Conservation (phyloP, 768 basidiomycete genomes). For the Tylopilus felleus region DNA sequence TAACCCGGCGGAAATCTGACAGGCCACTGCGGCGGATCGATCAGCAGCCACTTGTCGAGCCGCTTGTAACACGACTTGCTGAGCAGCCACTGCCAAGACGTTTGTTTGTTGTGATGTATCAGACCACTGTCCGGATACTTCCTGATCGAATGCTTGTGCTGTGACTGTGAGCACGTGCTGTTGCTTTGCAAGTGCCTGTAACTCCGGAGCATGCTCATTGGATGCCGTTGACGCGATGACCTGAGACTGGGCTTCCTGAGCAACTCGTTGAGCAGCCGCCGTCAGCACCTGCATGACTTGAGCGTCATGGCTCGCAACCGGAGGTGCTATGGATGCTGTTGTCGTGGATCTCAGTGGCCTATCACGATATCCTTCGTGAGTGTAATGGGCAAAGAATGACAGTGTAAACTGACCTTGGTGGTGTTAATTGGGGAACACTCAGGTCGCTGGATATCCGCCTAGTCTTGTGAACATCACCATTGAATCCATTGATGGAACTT, state of each 20-base stretch:
- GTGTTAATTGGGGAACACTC: slow-evolving; percentile 31
- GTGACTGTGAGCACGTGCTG: slow-evolving; percentile 72
- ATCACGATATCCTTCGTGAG: slow-evolving; percentile 7
- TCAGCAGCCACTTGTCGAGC: slow-evolving; percentile 58
- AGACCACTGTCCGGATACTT: slow-evolving; percentile 51
- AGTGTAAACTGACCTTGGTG: slow-evolving; percentile 26
- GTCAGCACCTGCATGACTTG: slow-evolving; percentile 78
- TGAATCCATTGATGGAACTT: slow-evolving; percentile 47
- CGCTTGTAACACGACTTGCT: slow-evolving; percentile 78
- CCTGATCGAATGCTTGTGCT: slow-evolving; percentile 73
- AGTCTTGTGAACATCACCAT: slow-evolving; percentile 39
- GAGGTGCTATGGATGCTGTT: slow-evolving; percentile 28
- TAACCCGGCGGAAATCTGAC: slow-evolving; percentile 40
- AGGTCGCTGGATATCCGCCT: slow-evolving; percentile 43
- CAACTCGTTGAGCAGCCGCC: slow-evolving; percentile 73
- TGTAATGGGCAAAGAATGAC: not conserved
- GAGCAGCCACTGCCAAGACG: slow-evolving; percentile 70
- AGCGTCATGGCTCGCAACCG: slow-evolving; percentile 50
- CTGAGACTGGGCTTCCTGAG: slow-evolving; percentile 69
- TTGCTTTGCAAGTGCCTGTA: slow-evolving; percentile 75
- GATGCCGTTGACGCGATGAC: slow-evolving; percentile 50
- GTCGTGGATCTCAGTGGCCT: slow-evolving; percentile 34
- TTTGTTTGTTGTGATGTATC: slow-evolving; percentile 48
- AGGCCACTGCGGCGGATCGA: slow-evolving; percentile 41
- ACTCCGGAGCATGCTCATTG: slow-evolving; percentile 43